Conservation (phyloP, 176 grass and related monocot species). For the Dendrocalamus sinicus region DNA sequence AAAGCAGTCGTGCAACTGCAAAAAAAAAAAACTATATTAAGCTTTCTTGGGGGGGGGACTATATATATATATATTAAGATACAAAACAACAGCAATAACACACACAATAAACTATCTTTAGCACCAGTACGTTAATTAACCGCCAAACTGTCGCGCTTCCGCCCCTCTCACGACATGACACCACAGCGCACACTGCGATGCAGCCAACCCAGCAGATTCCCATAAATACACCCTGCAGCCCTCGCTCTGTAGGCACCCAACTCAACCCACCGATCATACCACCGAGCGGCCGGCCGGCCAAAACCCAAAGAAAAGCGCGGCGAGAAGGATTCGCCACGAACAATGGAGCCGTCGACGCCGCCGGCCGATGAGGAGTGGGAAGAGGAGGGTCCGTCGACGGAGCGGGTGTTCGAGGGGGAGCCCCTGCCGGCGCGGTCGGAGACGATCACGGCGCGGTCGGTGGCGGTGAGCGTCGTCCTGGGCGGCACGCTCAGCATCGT, state of each 20-base stretch:
- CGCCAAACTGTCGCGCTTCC: not conserved
- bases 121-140: not conserved
- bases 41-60: too few relatives aligned
- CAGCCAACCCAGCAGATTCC: not conserved
- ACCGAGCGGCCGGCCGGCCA: not conserved
- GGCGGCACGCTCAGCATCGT: constrained; percentile 54
- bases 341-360: constrained; percentile 21
- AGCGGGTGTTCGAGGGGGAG: constrained; percentile 61
- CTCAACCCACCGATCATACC: not conserved
- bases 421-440: constrained; percentile 46
- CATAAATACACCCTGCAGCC: not conserved
- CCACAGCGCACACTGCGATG: not conserved
- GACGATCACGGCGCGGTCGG: constrained; percentile 61
- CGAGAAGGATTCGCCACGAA: not conserved
- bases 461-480: constrained; percentile 51
- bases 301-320: not conserved
- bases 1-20: too few relatives aligned
- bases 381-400: constrained; percentile 40
- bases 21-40: too few relatives aligned
- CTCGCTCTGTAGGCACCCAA: not conserved
- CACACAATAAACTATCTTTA: not conserved
- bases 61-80: too few relatives aligned
- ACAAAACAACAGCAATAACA: not conserved
- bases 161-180: not conserved
- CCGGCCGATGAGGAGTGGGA: not conserved